phyloP scores from a whole-genome alignment of 176 grass and related monocot genomes.

The Cocos nucifera region DNA sequence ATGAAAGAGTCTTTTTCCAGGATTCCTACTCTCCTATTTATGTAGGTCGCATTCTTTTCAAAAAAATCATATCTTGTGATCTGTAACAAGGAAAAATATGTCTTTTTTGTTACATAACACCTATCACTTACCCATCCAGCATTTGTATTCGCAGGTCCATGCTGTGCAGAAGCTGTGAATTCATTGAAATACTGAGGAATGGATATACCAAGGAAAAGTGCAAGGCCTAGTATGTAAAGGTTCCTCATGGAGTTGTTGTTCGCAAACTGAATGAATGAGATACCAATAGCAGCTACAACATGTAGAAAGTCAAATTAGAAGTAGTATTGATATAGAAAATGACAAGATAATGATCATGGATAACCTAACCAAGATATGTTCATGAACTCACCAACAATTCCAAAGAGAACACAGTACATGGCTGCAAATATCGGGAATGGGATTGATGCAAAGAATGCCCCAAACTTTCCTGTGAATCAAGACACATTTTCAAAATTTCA shows the following conservation, averaged over 20 bases:
- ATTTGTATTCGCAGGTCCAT: slow-evolving; percentile 62
- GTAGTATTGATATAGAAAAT: neutral
- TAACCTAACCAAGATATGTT: no score
- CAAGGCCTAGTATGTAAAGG: slow-evolving; percentile 74
- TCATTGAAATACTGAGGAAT: slow-evolving; percentile 92
- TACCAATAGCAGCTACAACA: slow-evolving; percentile 68
- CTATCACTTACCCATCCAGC: slow-evolving; percentile 84
- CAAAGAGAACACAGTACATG: slow-evolving; percentile 86
- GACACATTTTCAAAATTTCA: neutral
- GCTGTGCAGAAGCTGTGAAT: slow-evolving; percentile 49
- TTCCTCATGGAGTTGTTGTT: slow-evolving; percentile 99
- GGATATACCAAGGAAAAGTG: slow-evolving; percentile 81
- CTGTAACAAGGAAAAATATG: no score
- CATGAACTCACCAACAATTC: slow-evolving; percentile 64
- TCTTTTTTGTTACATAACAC: neutral
- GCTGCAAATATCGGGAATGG: slow-evolving; percentile 89
- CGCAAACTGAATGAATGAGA: slow-evolving; percentile 73
- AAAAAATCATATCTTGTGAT: no score
- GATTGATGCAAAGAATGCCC: slow-evolving; percentile 95
- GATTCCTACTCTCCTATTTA: no score
- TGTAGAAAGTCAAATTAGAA: neutral
- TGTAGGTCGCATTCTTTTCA: no score
- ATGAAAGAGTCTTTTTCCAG: no score
- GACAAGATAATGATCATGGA: neutral
- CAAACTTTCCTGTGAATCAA: slow-evolving; percentile 75